Percentiles rank a stretch among this genome's conserved stretches.
Evolutionary conservation across 305 asterid genomes (phyloP).

Genomic region (Plantago coronopus): DNA sequence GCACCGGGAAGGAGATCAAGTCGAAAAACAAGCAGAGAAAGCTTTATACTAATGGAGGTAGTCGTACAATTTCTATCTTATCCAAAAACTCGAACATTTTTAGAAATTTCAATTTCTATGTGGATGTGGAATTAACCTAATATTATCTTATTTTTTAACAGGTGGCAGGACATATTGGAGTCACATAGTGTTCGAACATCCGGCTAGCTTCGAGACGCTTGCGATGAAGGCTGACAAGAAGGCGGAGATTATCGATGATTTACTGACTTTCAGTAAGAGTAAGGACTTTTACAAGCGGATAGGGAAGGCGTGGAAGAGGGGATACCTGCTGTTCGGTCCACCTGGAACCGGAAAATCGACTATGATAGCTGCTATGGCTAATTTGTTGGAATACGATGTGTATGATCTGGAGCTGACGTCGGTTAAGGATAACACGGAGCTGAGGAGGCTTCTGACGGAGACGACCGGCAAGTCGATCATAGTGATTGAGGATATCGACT

Average conservation of each 20-base stretch:
- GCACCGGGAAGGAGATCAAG: slow-evolving; percentile 27
- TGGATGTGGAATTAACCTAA: too few relatives aligned
- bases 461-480: slow-evolving; percentile 46
- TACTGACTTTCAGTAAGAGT: slow-evolving; percentile 34
- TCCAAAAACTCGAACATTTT: too few relatives aligned
- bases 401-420: slow-evolving; percentile 56
- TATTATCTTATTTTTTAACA: too few relatives aligned
- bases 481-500: slow-evolving; percentile 60
- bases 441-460: slow-evolving; percentile 46
- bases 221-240: slow-evolving; percentile 46
- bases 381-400: slow-evolving; percentile 30
- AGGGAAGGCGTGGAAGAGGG: slow-evolving; percentile 58
- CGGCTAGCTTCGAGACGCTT: slow-evolving; percentile 47
- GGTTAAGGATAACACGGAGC: slow-evolving; percentile 44
- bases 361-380: slow-evolving; percentile 64
- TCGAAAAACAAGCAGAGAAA: slow-evolving; percentile 28
- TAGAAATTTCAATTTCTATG: too few relatives aligned
- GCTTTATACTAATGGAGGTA: slow-evolving; percentile 33
- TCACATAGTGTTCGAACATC: slow-evolving; percentile 52
- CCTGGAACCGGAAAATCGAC: slow-evolving; percentile 62
- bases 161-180: slow-evolving; percentile 33
- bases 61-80: too few relatives aligned
- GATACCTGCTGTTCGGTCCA: slow-evolving; percentile 48
- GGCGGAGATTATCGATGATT: slow-evolving; percentile 42
- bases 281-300: slow-evolving; percentile 48